Evolutionary conservation across 2,329 filamentous ascomycete species (phyloP), one percentile per base, ranked within the genome.

Genomic region (Penicillium janthinellum): DNA sequence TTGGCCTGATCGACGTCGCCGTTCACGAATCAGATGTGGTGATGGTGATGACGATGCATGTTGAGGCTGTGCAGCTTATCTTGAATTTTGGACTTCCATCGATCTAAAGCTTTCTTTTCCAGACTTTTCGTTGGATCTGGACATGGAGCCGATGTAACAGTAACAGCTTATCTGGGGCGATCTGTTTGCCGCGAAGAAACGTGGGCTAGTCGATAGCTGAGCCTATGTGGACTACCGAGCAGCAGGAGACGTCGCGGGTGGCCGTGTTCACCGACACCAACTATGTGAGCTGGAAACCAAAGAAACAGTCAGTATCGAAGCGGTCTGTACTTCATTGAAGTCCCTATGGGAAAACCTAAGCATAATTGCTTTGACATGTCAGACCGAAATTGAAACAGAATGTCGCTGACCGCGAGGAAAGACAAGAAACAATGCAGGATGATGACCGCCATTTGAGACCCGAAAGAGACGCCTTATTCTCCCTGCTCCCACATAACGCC

Each of bases 1-100:
- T 14, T 54, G 38, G 54, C 51, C 51, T 57, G 50, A 57, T 62
- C 51, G 41, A 48, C 50, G 55, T 42, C 34, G 31, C 25, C 45
- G 6, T 53, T 52, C 41, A 5, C 39, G 22, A 42, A 28, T 52
- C 34, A 55, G 39, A 37, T 47, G 17, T 34, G 47, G n/a, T 49
- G 15, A 20, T 35, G 12, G 47, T 31, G 47, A 49, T 35, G 47
- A 35, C 44, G 25, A 45, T 45, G 45, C 45, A 14, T 8, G 15
- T 34, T 31, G 45, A 20, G 45, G 45, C 45, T 48, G 45, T 48
- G 28, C 45, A 48, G 10, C 25, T 34, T 17, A 34, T 28, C 28
- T 31, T 49, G 28, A 34, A 12, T 5, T 49, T 22, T 35, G 28
- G 11, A 11, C 1, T 49, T 35, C 28, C 20, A 20, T n/a, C 47